These are phyloP conservation scores for Drechmeria coniospora DNA, from an alignment of 2,329 filamentous ascomycete genomes.

Conservation along the genomic window DNA sequence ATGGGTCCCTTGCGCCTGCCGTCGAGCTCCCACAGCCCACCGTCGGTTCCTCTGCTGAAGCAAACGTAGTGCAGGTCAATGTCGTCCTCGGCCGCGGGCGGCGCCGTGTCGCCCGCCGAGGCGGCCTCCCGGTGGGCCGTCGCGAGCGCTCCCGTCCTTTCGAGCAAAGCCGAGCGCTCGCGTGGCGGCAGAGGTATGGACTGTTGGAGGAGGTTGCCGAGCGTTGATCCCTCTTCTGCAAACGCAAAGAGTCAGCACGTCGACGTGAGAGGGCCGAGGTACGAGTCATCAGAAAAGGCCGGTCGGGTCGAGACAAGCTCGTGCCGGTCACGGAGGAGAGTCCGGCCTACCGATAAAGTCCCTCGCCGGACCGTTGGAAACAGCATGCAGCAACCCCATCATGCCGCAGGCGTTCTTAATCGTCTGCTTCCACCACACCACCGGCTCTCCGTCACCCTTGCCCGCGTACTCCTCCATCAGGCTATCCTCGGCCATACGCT, in stretches of 20 bases:
- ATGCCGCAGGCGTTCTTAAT: conserved; percentile 87
- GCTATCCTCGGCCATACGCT: conserved; percentile 59
- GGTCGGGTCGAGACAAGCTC: neutral
- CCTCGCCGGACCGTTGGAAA: conserved; percentile 59
- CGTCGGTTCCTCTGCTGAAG: conserved; percentile 64
- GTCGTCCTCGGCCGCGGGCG: conserved; percentile 62
- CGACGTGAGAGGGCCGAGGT: neutral
- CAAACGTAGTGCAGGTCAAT: conserved; percentile 95
- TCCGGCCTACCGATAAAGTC: conserved; percentile 42
- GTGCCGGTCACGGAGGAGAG: too few relatives aligned
- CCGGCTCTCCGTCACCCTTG: conserved; percentile 53
- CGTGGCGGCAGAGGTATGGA: conserved; percentile 55
- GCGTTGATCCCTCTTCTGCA: conserved; percentile 33
- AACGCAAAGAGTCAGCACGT: conserved; percentile 1
- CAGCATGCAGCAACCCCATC: conserved; percentile 74
- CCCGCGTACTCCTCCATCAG: conserved; percentile 48
- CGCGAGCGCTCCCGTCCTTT: conserved; percentile 61
- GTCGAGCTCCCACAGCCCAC: conserved; percentile 46
- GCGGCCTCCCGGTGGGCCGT: conserved; percentile 67
- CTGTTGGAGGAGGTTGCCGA: conserved; percentile 49
- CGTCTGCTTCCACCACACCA: conserved; percentile 90
- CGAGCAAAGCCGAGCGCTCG: conserved; percentile 58
- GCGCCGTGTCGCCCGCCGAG: conserved; percentile 57
- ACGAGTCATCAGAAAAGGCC: conserved; percentile 9
- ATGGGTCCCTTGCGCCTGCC: conserved; percentile 43